Conservation (phyloP, 176 grass and related monocot genomes). For the Puya raimondii region DNA sequence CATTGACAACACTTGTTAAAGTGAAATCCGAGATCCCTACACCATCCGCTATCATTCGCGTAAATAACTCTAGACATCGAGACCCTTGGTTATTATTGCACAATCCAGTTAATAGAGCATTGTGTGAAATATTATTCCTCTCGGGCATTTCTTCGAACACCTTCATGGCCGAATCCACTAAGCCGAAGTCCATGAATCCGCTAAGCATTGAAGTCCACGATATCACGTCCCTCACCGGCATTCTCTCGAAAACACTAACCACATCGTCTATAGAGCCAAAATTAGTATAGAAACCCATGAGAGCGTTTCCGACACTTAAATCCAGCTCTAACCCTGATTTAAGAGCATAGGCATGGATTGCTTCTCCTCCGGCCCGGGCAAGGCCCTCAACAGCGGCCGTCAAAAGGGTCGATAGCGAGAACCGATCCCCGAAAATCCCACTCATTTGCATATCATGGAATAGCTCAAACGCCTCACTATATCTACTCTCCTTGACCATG, state of each 20-base stretch:
- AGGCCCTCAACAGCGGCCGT: slow-evolving; percentile 32
- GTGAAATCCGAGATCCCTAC: slow-evolving; percentile 56
- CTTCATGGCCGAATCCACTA: slow-evolving; percentile 40
- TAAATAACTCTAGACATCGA: slow-evolving; percentile 35
- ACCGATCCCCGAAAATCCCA: slow-evolving; percentile 27
- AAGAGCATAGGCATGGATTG: slow-evolving; percentile 50
- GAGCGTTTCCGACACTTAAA: slow-evolving; percentile 49
- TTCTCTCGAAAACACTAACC: slow-evolving; percentile 37
- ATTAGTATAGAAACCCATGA: slow-evolving; percentile 45
- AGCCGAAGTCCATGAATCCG: slow-evolving; percentile 59
- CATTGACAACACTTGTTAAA: slow-evolving; percentile 43
- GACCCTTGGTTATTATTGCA: slow-evolving; percentile 50
- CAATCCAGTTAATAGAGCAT: slow-evolving; percentile 54
- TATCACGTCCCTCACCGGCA: slow-evolving; percentile 50
- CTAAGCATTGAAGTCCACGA: slow-evolving; percentile 58
- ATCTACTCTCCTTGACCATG: slow-evolving; percentile 40
- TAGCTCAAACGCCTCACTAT: slow-evolving; percentile 49
- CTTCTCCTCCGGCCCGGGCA: slow-evolving; percentile 16
- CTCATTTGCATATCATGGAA: slow-evolving; percentile 34
- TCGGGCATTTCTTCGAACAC: slow-evolving; percentile 59
- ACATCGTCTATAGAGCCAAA: slow-evolving; percentile 30
- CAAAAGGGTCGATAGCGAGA: slow-evolving; percentile 46
- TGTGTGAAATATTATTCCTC: slow-evolving; percentile 51
- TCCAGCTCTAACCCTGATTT: slow-evolving; percentile 52
- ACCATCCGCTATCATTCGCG: slow-evolving; percentile 31